These are phyloP conservation scores for Zymoseptoria brevis DNA, from an alignment of 2,329 filamentous ascomycete species.

Conservation along the genomic window DNA sequence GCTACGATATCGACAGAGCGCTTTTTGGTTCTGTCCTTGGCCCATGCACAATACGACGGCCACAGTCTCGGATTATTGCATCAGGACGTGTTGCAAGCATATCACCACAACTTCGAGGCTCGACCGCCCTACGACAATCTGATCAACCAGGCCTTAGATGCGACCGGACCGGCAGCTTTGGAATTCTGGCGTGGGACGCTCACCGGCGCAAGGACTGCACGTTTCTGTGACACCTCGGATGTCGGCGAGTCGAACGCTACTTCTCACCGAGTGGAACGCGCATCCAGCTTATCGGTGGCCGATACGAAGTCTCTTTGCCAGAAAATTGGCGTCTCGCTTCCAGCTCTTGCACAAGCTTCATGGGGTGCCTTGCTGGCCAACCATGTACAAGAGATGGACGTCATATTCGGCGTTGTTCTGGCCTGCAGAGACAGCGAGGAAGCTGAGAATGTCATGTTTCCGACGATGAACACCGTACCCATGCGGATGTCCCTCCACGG, in stretches of 20 bases:
- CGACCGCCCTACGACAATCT: slow-evolving; percentile 47
- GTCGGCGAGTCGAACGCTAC: slow-evolving; percentile 3
- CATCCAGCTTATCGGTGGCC: slow-evolving; percentile 36
- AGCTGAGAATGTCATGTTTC: slow-evolving; percentile 64
- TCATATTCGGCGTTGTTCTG: slow-evolving; percentile 74
- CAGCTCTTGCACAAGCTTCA: slow-evolving; percentile 66
- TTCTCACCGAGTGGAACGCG: slow-evolving; percentile 40
- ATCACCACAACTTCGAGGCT: slow-evolving; percentile 31
- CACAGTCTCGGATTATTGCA: slow-evolving; percentile 73
- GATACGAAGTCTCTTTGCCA: slow-evolving; percentile 56
- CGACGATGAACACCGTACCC: slow-evolving; percentile 84
- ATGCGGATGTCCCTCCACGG: slow-evolving; percentile 68
- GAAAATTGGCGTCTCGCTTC: slow-evolving; percentile 59
- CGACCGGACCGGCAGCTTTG: slow-evolving; percentile 40
- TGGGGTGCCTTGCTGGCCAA: slow-evolving; percentile 66
- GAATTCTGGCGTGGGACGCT: slow-evolving; percentile 67
- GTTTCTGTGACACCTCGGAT: slow-evolving; percentile 32
- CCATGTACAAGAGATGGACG: slow-evolving; percentile 57
- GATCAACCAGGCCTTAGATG: slow-evolving; percentile 47
- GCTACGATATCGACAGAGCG: slow-evolving; percentile 27
- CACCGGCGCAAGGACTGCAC: slow-evolving; percentile 39
- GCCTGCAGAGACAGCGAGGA: slow-evolving; percentile 73
- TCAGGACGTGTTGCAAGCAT: slow-evolving; percentile 59
- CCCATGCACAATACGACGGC: slow-evolving; percentile 85
- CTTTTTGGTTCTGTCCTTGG: slow-evolving; percentile 60